Conservation (phyloP, 306 rosid species). For the Boehmeria nivea region DNA sequence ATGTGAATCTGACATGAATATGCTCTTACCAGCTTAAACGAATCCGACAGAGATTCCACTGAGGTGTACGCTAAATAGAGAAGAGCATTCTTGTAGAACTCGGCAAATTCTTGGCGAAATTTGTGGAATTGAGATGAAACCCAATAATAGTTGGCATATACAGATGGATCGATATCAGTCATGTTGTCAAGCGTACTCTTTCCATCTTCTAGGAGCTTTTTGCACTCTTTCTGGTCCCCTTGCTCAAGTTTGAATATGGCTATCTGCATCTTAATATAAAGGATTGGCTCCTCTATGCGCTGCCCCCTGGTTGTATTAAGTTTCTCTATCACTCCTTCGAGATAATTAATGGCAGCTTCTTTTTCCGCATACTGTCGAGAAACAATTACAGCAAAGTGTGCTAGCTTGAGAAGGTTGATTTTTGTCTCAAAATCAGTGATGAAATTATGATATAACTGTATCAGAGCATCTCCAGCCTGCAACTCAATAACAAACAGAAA, state of each 20-base stretch:
- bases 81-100: slow-evolving; percentile 97
- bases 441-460: slow-evolving; percentile 91
- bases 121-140: slow-evolving; percentile 89
- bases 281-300: slow-evolving; percentile 87
- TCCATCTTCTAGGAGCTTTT: slow-evolving; percentile 90
- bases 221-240: slow-evolving; percentile 80
- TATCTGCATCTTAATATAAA: slow-evolving; percentile 88
- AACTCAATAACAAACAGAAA: slow-evolving; percentile 12
- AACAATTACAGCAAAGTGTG: slow-evolving; percentile 95
- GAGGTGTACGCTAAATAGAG: slow-evolving; percentile 94
- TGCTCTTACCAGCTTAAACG: slow-evolving; percentile 84
- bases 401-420: slow-evolving; percentile 97
- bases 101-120: slow-evolving; percentile 88
- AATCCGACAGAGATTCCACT: slow-evolving; percentile 95
- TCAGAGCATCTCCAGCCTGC: slow-evolving; percentile 98
- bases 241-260: slow-evolving; percentile 83
- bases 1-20: slow-evolving; percentile 2
- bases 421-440: slow-evolving; percentile 98
- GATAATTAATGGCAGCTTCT: slow-evolving; percentile 87
- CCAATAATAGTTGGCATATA: slow-evolving; percentile 91
- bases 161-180: slow-evolving; percentile 99
- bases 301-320: slow-evolving; percentile 83
- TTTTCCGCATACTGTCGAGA: slow-evolving; percentile 94
- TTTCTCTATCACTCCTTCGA: slow-evolving; percentile 85
- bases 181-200: slow-evolving; percentile 88